Evolutionary conservation across 2,329 filamentous ascomycete genomes (phyloP).

Genomic region (Raffaelea albimanens): DNA sequence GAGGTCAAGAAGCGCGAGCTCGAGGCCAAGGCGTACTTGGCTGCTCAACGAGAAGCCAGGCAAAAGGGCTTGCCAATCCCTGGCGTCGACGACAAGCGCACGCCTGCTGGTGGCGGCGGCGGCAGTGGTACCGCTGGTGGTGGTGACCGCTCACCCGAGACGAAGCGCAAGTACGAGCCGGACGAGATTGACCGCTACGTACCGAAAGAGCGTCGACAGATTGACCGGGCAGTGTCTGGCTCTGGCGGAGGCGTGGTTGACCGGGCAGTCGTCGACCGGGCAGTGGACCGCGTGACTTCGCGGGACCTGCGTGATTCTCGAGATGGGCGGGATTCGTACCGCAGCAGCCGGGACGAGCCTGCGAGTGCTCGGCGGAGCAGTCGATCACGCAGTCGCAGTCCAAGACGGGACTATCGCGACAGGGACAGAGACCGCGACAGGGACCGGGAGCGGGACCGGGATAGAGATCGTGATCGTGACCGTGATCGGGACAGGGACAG

Average conservation of each 20-base stretch:
- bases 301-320: conserved; percentile 5
- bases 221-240: conserved; percentile 19
- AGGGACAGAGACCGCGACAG: conserved; percentile 20
- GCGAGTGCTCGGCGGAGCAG: conserved; percentile 2
- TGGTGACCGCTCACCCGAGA: conserved; percentile 33
- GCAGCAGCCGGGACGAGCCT: conserved; percentile 8
- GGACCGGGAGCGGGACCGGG: conserved; percentile 20
- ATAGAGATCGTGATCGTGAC: conserved; percentile 19
- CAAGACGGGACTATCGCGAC: conserved; percentile 16
- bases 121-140: background rate
- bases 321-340: background rate
- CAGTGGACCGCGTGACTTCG: conserved; percentile 4
- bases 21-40: conserved; percentile 55
- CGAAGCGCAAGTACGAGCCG: conserved; percentile 27
- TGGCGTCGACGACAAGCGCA: conserved; percentile 44
- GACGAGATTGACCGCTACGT: conserved; percentile 40
- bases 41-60: conserved; percentile 50
- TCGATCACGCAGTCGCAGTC: conserved; percentile 8
- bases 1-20: conserved; percentile 53
- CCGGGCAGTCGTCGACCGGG: background rate
- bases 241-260: conserved; percentile 1
- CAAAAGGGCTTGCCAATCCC: conserved; percentile 49
- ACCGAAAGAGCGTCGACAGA: conserved; percentile 28
- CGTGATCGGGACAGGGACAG: conserved; percentile 16
- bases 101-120: no score